These are phyloP conservation scores for Oryza longistaminata DNA, from an alignment of 176 grass and related monocot species.

Conservation along the genomic window DNA sequence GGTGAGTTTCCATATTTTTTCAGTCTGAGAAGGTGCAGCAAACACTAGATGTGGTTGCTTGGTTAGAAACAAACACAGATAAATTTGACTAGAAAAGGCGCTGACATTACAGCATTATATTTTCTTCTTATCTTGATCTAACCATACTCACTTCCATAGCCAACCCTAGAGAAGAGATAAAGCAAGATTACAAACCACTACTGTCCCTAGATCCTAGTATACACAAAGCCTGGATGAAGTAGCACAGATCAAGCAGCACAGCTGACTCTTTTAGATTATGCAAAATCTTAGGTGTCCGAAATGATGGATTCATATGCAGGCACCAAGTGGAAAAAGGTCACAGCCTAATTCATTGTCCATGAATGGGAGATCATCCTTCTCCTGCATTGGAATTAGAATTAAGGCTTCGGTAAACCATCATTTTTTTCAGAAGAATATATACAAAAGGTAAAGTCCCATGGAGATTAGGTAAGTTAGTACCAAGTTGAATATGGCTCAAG, in stretches of 20 bases:
- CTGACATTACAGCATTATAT: slow-evolving; percentile 14
- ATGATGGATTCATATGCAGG: slow-evolving; percentile 68
- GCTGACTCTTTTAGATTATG: neutral
- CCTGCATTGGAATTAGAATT: slow-evolving; percentile 48
- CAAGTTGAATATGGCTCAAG: neutral
- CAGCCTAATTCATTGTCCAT: slow-evolving; percentile 66
- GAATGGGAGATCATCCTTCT: slow-evolving; percentile 69
- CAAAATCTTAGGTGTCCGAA: neutral
- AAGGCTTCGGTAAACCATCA: neutral
- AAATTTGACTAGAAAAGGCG: neutral
- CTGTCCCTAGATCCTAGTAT: slow-evolving; percentile 33
- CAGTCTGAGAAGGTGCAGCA: slow-evolving; percentile 3
- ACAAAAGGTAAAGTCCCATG: neutral
- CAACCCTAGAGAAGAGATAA: slow-evolving; percentile 13
- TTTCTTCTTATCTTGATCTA: slow-evolving; percentile 24
- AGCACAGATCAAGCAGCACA: slow-evolving; percentile 18
- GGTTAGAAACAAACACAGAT: slow-evolving; percentile 8
- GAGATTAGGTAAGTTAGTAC: neutral
- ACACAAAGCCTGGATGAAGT: slow-evolving; percentile 17
- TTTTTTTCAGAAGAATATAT: neutral
- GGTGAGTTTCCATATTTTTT: neutral
- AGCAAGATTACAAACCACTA: slow-evolving; percentile 35
- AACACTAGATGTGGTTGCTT: neutral
- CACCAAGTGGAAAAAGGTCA: slow-evolving; percentile 81
- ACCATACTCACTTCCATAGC: slow-evolving; percentile 31